Conservation (phyloP, 768 basidiomycete genomes). For the Tephrocybe rancida region DNA sequence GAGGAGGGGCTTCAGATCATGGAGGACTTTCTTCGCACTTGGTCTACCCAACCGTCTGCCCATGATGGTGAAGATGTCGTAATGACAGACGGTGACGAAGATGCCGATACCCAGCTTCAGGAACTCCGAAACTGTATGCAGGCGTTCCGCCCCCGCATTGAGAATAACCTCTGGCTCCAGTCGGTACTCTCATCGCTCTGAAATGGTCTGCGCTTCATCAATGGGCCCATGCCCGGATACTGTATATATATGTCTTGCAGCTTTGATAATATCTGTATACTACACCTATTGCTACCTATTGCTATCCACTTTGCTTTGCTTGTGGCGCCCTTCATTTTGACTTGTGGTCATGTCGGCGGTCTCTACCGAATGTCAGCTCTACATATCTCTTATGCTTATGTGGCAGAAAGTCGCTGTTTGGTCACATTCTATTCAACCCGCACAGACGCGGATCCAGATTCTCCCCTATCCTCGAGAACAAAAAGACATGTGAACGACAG, state of each 20-base stretch:
- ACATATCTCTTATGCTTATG: no score
- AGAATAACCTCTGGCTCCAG: constrained; percentile 79
- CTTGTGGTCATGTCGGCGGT: no score
- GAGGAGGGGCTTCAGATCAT: constrained; percentile 84
- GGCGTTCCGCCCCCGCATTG: constrained; percentile 67
- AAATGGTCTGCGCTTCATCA: constrained; percentile 1
- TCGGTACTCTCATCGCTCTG: constrained; percentile 50
- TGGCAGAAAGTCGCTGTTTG: no score
- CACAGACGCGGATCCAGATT: no score
- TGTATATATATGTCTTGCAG: constrained; percentile 1
- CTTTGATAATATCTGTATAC: constrained; percentile 13
- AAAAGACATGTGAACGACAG: no score
- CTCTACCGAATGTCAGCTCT: no score
- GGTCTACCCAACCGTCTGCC: constrained; percentile 44
- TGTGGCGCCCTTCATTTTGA: neutral
- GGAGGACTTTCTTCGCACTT: constrained; percentile 73
- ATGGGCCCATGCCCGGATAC: neutral
- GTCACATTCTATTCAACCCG: no score
- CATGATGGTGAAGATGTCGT: constrained; percentile 52
- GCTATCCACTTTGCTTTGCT: constrained; percentile 1
- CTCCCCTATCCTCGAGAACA: no score
- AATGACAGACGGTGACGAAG: constrained; percentile 36
- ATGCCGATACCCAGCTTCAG: constrained; percentile 46
- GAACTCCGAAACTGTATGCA: constrained; percentile 65
- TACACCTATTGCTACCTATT: no score